phyloP scores from a whole-genome alignment of 345 rosid genomes.

The Pelargonium nanum region DNA sequence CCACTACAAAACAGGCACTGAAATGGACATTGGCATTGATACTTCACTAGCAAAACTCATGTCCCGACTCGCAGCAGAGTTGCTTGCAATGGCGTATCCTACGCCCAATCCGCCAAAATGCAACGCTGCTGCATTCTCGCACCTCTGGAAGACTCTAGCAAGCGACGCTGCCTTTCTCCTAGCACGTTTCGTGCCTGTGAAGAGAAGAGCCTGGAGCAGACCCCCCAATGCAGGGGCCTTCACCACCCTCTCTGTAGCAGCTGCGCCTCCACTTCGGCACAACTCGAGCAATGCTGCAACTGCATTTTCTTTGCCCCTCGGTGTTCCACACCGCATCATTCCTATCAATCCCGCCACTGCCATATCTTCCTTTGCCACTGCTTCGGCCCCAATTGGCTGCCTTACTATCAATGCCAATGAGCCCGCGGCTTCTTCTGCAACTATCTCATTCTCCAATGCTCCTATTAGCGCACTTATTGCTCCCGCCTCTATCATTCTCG shows the following conservation, averaged over 20 bases:
- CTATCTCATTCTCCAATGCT: constrained; percentile 64
- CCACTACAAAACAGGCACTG: constrained; percentile 54
- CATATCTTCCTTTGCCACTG: constrained; percentile 62
- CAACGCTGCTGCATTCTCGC: constrained; percentile 43
- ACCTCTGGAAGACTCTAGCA: constrained; percentile 76
- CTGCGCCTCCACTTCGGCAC: constrained; percentile 70
- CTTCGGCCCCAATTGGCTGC: constrained; percentile 67
- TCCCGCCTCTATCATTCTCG: constrained; percentile 68
- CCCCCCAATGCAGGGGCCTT: constrained; percentile 73
- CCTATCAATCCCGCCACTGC: constrained; percentile 56
- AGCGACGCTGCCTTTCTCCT: constrained; percentile 92
- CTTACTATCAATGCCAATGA: constrained; percentile 79
- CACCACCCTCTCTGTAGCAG: constrained; percentile 57
- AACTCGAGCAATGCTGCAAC: constrained; percentile 89
- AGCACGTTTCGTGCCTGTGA: constrained; percentile 89
- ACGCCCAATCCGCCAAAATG: constrained; percentile 46
- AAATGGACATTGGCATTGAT: constrained; percentile 54
- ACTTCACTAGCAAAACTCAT: constrained; percentile 49
- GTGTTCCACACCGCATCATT: constrained; percentile 87
- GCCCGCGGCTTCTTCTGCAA: constrained; percentile 88
- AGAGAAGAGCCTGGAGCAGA: constrained; percentile 62
- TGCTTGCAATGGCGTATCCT: constrained; percentile 55
- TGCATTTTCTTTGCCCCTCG: constrained; percentile 91
- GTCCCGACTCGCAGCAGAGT: constrained; percentile 34
- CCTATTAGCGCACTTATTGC: constrained; percentile 62